phyloP scores from a whole-genome alignment of 2,329 filamentous ascomycete genomes.

The Cladosporium phlei region DNA sequence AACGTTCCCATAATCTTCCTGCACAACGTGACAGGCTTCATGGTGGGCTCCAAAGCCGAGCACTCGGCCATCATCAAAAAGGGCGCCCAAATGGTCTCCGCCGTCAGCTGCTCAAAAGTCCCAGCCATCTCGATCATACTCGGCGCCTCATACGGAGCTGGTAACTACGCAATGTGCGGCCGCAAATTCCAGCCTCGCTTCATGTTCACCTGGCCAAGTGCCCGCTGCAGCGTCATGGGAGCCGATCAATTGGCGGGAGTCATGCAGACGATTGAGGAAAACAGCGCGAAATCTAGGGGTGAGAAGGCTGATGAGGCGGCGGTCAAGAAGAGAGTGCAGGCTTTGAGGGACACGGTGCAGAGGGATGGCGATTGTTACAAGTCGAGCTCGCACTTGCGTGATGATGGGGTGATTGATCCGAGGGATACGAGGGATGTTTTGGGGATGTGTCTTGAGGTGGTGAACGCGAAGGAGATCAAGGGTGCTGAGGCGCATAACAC shows the following conservation, averaged over 20 bases:
- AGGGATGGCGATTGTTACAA: conserved; percentile 5
- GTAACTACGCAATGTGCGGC: conserved; percentile 47
- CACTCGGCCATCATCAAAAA: conserved; percentile 42
- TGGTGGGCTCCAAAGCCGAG: conserved; percentile 45
- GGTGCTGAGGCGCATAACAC: neutral
- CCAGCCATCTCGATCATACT: conserved; percentile 44
- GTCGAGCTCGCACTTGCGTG: conserved; percentile 1
- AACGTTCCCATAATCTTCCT: conserved; percentile 42
- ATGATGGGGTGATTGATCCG: neutral
- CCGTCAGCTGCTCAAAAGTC: conserved; percentile 41
- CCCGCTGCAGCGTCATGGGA: conserved; percentile 14
- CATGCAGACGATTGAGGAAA: conserved; percentile 9
- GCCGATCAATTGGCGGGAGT: conserved; percentile 15
- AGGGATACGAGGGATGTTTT: neutral
- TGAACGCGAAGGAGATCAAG: neutral
- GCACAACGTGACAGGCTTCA: conserved; percentile 47
- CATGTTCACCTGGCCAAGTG: conserved; percentile 35
- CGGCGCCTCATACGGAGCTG: conserved; percentile 44
- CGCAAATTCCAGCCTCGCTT: conserved; percentile 40
- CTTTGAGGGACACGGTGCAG: neutral
- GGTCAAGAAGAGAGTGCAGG: neutral
- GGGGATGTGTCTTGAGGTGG: neutral
- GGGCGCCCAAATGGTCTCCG: conserved; percentile 43
- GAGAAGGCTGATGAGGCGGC: neutral
- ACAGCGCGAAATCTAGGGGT: conserved; percentile 7